Evolutionary conservation across 345 rosid species (phyloP), one percentile per base, ranked within the genome.

Genomic region (Anacardium occidentale): DNA sequence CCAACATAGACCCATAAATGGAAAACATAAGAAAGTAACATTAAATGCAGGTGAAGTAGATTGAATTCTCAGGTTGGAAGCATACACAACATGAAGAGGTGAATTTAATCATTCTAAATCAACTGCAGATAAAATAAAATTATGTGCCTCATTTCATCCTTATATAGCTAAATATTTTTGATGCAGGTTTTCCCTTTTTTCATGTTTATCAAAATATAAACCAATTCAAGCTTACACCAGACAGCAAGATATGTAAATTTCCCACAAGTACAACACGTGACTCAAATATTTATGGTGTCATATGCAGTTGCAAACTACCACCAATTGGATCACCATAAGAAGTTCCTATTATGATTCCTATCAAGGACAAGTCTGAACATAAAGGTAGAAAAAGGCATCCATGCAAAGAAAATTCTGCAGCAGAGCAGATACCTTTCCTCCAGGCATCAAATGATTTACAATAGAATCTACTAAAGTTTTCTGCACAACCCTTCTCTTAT

Each of bases 401-500:
- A 53, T 1, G 45, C 2, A 10, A n/a, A 51, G 42, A 54, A 52
- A 42, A 34, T 17, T 13, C 24, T 37, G 15, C 75, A 13, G 37
- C 37, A 59, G 24, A 58, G 73, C 68, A 44, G 62, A 58, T 83
- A 94, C 97, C 90, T 92, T 88, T 75, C 98, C 98, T 6, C 90
- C 93, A 5, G 89, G 89, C 52, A 44, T 77, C 76, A 94, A 83
- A 75, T 76, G 80, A 59, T 67, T 67, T n/a, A 89, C 60, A 44
- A 90, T 85, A 72, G 87, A 81, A 75, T 85, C 84, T 20, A 94
- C 92, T 62, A 90, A 81, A 62, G 93, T 85, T 84, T 88, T 87
- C 74, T 88, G 98, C 59, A 92, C 80, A 62, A 94, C 95, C 78
- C 98, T 87, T 87, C 97, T 84, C 88, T 94, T 94, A 13, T 81